Conservation (phyloP, 345 rosid species). For the Adansonia digitata region DNA sequence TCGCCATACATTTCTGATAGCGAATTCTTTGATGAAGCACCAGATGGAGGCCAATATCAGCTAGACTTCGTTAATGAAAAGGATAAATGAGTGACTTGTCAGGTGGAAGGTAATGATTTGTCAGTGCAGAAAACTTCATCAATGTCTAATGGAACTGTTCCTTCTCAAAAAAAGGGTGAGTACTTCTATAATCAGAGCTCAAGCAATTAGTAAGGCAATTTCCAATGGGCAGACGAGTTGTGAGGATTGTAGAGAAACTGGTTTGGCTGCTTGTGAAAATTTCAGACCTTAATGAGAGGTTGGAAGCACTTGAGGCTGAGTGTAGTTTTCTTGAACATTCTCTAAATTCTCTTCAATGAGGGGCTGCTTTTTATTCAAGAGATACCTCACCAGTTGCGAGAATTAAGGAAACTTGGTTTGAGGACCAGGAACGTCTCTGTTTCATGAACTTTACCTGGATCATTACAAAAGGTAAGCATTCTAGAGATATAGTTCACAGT, state of each 20-base stretch:
- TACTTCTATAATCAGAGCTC: conserved; percentile 7
- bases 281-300: conserved; percentile 40
- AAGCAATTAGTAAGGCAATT: conserved; percentile 1
- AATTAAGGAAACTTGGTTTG: conserved; percentile 24
- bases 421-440: conserved; percentile 16
- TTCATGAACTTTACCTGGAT: conserved; percentile 19
- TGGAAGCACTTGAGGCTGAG: conserved; percentile 50
- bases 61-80: conserved; percentile 18
- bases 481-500: too few relatives aligned
- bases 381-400: conserved; percentile 42
- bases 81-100: background rate
- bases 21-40: too few relatives aligned
- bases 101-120: too few relatives aligned
- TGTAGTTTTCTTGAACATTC: conserved; percentile 34
- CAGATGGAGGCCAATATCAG: too few relatives aligned
- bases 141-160: conserved; percentile 14
- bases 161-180: conserved; percentile 7
- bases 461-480: conserved; percentile 8
- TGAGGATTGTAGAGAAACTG: conserved; percentile 13
- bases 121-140: background rate
- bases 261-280: conserved; percentile 31
- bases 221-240: conserved; percentile 3
- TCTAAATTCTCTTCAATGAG: conserved; percentile 34
- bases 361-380: conserved; percentile 38
- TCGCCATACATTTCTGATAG: conserved; percentile 18